Evolutionary conservation across 345 rosid species (phyloP).

Genomic region (Trapa incisa): DNA sequence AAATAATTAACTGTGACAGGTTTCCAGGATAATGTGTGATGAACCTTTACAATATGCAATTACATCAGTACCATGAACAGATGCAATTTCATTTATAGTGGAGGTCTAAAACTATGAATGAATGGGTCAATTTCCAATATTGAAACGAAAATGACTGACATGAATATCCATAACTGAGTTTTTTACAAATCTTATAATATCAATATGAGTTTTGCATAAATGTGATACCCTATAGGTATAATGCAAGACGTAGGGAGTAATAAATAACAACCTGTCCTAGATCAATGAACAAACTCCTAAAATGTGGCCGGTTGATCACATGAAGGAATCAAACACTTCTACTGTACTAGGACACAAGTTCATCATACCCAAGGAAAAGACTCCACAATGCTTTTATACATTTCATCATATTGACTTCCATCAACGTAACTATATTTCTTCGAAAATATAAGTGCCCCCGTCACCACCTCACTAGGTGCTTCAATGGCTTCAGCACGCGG

Average conservation of each 20-base stretch:
- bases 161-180: neutral
- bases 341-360: neutral
- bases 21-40: neutral
- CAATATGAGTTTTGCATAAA: neutral
- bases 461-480: too few species aligned
- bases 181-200: neutral
- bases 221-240: neutral
- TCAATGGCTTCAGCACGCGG: too few species aligned
- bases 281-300: neutral
- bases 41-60: neutral
- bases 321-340: neutral
- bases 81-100: neutral
- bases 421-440: neutral
- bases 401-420: neutral
- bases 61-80: neutral
- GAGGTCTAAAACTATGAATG: too few species aligned
- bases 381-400: neutral
- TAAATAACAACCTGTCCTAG: neutral
- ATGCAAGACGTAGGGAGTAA: neutral
- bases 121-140: too few species aligned
- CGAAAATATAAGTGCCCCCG: neutral
- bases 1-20: neutral
- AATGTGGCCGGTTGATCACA: neutral
- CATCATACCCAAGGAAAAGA: neutral
- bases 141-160: neutral